Percentiles rank a stretch among this genome's conserved stretches.
Evolutionary conservation across 148 eudicot species (phyloP).

Genomic region (Selenicereus undatus): DNA sequence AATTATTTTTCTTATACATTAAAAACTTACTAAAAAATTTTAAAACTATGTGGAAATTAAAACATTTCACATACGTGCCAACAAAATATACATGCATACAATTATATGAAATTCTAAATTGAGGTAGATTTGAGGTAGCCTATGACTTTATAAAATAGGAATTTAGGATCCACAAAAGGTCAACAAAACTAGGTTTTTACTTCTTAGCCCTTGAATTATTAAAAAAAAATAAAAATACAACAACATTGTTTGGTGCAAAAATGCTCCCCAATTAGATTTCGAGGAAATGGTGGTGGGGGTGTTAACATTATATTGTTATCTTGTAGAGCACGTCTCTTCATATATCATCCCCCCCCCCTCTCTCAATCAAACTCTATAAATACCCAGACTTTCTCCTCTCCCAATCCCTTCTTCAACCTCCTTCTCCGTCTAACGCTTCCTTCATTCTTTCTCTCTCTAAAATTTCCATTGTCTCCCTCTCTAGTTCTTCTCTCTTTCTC

Average conservation of each 20-base stretch:
- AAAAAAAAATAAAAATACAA: background rate
- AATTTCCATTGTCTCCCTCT: background rate
- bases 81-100: no score
- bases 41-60: no score
- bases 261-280: background rate
- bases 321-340: background rate
- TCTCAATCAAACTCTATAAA: constrained; percentile 13
- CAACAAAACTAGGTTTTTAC: no score
- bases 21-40: no score
- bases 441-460: background rate
- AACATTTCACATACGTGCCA: no score
- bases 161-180: no score
- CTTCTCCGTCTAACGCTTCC: background rate
- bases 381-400: constrained; percentile 5
- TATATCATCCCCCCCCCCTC: background rate
- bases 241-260: background rate
- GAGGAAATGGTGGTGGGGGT: background rate
- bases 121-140: background rate
- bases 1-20: no score
- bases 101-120: no score
- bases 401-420: background rate
- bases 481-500: no score
- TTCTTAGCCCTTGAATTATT: background rate
- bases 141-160: background rate
- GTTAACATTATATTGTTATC: background rate